These are phyloP conservation scores for Aspergillus melleus DNA, from an alignment of 2,329 filamentous ascomycete genomes.

Conservation along the genomic window DNA sequence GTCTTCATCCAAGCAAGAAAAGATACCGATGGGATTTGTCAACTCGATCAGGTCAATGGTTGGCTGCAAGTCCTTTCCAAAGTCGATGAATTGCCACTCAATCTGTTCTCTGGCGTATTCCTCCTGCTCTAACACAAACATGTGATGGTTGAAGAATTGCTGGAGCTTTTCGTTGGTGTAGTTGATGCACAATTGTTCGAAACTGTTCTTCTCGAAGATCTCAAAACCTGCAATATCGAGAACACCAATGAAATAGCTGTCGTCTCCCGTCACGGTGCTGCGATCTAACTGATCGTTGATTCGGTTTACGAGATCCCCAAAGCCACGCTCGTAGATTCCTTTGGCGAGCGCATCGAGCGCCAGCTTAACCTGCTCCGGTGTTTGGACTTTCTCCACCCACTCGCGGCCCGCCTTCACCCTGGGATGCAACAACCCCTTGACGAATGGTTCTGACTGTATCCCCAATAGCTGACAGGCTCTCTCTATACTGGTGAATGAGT, in stretches of 20 bases:
- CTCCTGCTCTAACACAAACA: constrained; percentile 98
- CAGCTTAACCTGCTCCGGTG: constrained; percentile 90
- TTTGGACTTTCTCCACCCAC: constrained; percentile 98
- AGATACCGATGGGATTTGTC: constrained; percentile 96
- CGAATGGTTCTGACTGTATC: constrained; percentile 79
- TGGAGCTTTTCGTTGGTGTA: constrained; percentile 99
- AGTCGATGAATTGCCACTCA: constrained; percentile 99
- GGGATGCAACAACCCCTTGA: constrained; percentile 86
- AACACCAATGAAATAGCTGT: constrained; percentile 94
- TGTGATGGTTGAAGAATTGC: constrained; percentile 99
- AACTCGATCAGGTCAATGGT: constrained; percentile 97
- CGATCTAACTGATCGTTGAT: constrained; percentile 92
- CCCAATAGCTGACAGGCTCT: constrained; percentile 82
- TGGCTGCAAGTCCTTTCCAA: constrained; percentile 92
- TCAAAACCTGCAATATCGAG: constrained; percentile 99
- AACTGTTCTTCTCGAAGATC: constrained; percentile 97
- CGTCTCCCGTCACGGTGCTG: constrained; percentile 77
- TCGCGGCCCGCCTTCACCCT: constrained; percentile 93
- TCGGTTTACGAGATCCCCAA: constrained; percentile 84
- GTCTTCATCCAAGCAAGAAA: constrained; percentile 96
- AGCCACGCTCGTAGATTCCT: constrained; percentile 95
- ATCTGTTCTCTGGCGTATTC: constrained; percentile 97
- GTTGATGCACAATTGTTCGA: constrained; percentile 98
- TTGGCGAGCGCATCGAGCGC: constrained; percentile 89
- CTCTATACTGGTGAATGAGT: constrained; percentile 72